Evolutionary conservation across 305 asterid species (phyloP), one percentile per base, ranked within the genome.

Genomic region (Nicotiana rustica): DNA sequence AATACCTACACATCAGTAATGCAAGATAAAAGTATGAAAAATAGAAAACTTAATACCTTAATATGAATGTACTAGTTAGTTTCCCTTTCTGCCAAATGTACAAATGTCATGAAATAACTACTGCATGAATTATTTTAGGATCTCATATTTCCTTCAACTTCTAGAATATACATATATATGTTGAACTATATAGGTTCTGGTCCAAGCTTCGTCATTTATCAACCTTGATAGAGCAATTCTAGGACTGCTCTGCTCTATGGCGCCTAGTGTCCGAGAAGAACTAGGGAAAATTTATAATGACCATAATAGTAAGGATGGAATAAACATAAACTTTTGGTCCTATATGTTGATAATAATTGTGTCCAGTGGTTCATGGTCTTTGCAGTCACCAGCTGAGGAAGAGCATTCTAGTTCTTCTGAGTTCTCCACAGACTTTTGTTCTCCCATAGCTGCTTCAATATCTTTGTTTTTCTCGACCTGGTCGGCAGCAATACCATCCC

Each of bases 401-500:
- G 86, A 84, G 75, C 71, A 78, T 71, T 77, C 91, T 67, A 61
- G 60, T 76, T 86, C 84, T 38, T 77, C 85, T 68, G 79, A 84
- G 82, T 85, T 88, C 82, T 86, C 86, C 31, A 57, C 81, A 76
- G 76, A 67, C 73, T 87, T 82, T 49, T 44, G 79, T 86, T 85
- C 91, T 78, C 80, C 69, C 47, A 68, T 83, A 82, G 65, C 41
- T 80, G 66, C 73, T 69, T 86, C 87, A 78, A 25, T 18, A 83
- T 70, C 85, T 83, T 83, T 86, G 77, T 81, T 86, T 82, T 82
- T 79, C 82, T 79, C 87, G 83, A 86, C 91, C 86, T 78, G 78
- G 71, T 73, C 84, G n/a, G 75, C 69, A 82, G 84, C 36, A 31
- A 75, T 33, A 49, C 44, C 83, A 35, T 76, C 70, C 64, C 81